Evolutionary conservation across 495 filamentous ascomycete genomes (phyloP).

Genomic region (Penicillium paradoxum): DNA sequence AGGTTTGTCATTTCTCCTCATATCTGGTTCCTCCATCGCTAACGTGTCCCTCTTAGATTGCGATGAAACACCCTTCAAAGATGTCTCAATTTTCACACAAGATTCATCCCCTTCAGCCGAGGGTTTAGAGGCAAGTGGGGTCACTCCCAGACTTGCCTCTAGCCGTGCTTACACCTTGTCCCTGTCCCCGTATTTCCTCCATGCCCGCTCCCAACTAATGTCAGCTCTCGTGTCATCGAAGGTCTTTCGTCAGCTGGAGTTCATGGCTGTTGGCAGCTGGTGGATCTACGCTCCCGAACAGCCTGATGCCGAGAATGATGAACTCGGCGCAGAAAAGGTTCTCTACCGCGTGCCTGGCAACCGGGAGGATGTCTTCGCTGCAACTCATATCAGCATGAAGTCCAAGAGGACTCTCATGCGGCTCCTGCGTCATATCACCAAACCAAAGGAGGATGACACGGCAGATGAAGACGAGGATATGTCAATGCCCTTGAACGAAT

Average conservation of each 20-base stretch:
- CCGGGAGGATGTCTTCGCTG: slow-evolving; percentile 81
- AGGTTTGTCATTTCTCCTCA: slow-evolving; percentile 30
- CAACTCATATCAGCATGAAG: slow-evolving; percentile 63
- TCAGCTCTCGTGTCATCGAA: slow-evolving; percentile 77
- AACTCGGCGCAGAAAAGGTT: slow-evolving; percentile 10
- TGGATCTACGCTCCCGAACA: slow-evolving; percentile 56
- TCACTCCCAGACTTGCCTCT: slow-evolving; percentile 45
- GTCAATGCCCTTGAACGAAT: slow-evolving; percentile 53
- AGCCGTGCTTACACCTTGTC: slow-evolving; percentile 79
- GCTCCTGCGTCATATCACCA: slow-evolving; percentile 64
- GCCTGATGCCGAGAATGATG: slow-evolving; percentile 4
- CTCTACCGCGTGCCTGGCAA: slow-evolving; percentile 71
- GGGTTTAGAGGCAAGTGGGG: neutral
- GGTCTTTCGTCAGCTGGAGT: slow-evolving; percentile 84
- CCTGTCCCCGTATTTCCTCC: slow-evolving; percentile 81
- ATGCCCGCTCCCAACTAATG: slow-evolving; percentile 72
- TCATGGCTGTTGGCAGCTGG: slow-evolving; percentile 91
- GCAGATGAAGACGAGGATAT: slow-evolving; percentile 24
- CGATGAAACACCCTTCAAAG: slow-evolving; percentile 31
- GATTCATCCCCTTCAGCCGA: slow-evolving; percentile 6
- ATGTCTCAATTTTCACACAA: slow-evolving; percentile 31
- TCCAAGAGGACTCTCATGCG: slow-evolving; percentile 82
- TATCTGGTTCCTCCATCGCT: slow-evolving; percentile 11
- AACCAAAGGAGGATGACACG: slow-evolving; percentile 27
- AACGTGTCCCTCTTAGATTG: slow-evolving; percentile 29